These are phyloP conservation scores for Naganishia albida DNA, from an alignment of 1,284 basidiomycete species.

Conservation along the genomic window DNA sequence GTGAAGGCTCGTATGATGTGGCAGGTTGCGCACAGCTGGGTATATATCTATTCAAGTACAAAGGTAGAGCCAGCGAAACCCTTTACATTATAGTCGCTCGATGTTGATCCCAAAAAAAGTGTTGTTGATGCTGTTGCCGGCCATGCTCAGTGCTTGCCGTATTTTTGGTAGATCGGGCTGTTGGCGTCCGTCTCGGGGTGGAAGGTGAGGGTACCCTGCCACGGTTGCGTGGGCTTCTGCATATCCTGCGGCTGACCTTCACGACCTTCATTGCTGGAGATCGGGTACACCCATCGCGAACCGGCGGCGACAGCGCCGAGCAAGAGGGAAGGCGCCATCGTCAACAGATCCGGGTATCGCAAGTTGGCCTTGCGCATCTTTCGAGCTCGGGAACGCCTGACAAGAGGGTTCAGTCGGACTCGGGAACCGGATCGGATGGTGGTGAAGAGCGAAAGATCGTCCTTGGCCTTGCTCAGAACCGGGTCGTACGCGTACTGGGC, in stretches of 20 bases:
- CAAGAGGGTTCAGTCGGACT: conserved; percentile 60
- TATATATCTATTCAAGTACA: conserved; percentile 15
- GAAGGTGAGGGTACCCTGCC: conserved; percentile 71
- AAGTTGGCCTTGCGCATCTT: conserved; percentile 57
- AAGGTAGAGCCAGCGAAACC: neutral
- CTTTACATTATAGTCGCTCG: conserved; percentile 10
- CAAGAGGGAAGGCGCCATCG: conserved; percentile 85
- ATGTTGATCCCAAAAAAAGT: conserved; percentile 10
- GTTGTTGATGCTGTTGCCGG: neutral
- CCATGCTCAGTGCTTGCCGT: conserved; percentile 14
- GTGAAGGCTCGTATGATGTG: too few species aligned
- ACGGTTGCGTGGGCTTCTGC: conserved; percentile 44
- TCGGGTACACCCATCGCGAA: conserved; percentile 44
- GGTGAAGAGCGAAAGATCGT: conserved; percentile 78
- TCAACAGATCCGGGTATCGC: conserved; percentile 64
- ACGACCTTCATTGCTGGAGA: conserved; percentile 19
- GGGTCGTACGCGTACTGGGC: conserved; percentile 57
- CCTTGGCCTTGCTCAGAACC: conserved; percentile 68
- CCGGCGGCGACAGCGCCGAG: conserved; percentile 82
- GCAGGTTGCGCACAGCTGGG: neutral
- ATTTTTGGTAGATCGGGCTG: conserved; percentile 51
- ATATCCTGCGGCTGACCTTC: neutral
- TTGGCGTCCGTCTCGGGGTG: conserved; percentile 73
- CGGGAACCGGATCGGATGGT: conserved; percentile 78
- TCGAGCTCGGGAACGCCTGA: conserved; percentile 45